Evolutionary conservation across 2,329 filamentous ascomycete genomes (phyloP).

Genomic region (Verticillium tricorpus): DNA sequence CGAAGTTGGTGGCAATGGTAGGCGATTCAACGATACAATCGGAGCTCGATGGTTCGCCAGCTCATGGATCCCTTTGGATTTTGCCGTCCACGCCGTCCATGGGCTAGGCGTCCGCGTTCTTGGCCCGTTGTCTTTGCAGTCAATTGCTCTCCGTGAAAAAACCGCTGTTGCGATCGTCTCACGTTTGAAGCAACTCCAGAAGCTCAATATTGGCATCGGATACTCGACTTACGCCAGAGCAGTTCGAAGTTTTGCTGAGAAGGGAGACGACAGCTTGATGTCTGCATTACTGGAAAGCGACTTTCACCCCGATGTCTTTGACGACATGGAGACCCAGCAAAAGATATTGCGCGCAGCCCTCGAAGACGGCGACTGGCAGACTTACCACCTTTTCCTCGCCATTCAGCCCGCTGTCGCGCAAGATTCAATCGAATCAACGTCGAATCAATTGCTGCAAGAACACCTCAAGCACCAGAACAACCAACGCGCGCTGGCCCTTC

Average conservation of each 20-base stretch:
- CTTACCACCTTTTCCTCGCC: slow-evolving; percentile 30
- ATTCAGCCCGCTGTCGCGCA: slow-evolving; percentile 31
- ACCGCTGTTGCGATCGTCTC: slow-evolving; percentile 50
- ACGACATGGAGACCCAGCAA: slow-evolving; percentile 36
- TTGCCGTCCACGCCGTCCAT: slow-evolving; percentile 64
- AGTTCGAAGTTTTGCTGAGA: slow-evolving; percentile 57
- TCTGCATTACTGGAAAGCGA: slow-evolving; percentile 41
- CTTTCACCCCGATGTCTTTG: slow-evolving; percentile 52
- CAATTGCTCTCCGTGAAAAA: slow-evolving; percentile 65
- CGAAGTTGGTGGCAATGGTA: slow-evolving; percentile 34
- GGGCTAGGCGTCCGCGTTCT: slow-evolving; percentile 68
- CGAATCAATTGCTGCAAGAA: slow-evolving; percentile 28
- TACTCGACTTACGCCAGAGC: slow-evolving; percentile 61
- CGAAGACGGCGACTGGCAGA: not conserved
- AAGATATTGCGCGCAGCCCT: slow-evolving; percentile 25
- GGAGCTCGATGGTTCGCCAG: slow-evolving; percentile 79
- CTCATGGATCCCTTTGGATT: slow-evolving; percentile 64
- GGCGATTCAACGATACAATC: slow-evolving; percentile 60
- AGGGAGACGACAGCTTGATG: slow-evolving; percentile 48
- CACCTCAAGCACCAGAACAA: slow-evolving; percentile 22
- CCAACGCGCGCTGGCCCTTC: slow-evolving; percentile 22
- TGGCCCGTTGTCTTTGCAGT: slow-evolving; percentile 71
- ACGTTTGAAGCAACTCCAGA: slow-evolving; percentile 57
- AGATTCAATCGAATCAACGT: slow-evolving; percentile 19
- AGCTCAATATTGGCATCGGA: slow-evolving; percentile 58